Evolutionary conservation across 768 basidiomycete genomes (phyloP).

Genomic region (Rhizopogon salebrosus): DNA sequence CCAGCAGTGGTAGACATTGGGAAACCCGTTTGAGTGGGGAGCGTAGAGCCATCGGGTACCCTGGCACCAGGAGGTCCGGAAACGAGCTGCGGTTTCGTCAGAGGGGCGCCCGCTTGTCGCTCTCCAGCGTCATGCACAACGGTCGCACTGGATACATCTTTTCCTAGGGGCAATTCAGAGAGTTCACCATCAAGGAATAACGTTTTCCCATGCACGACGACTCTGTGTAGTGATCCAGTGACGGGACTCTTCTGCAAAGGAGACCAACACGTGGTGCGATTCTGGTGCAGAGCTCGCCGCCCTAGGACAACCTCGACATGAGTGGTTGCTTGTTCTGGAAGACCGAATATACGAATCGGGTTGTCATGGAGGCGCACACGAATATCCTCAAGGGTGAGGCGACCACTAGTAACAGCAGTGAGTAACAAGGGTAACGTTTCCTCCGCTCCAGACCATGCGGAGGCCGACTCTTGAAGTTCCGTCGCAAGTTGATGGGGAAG

Average conservation of each 20-base stretch:
- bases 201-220: constrained; percentile 86
- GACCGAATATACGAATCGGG: constrained; percentile 84
- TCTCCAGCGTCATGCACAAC: constrained; percentile 38
- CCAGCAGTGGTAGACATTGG: not conserved
- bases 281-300: constrained; percentile 55
- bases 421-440: constrained; percentile 87
- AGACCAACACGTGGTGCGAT: constrained; percentile 65
- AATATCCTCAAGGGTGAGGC: constrained; percentile 79
- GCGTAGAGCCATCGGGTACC: constrained; percentile 15
- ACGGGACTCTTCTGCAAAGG: constrained; percentile 63
- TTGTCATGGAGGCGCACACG: constrained; percentile 84
- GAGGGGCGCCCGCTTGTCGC: constrained; percentile 15
- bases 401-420: constrained; percentile 76
- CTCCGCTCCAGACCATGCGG: constrained; percentile 74
- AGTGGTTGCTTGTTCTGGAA: constrained; percentile 82
- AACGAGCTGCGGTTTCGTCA: constrained; percentile 21
- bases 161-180: constrained; percentile 54
- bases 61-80: constrained; percentile 30
- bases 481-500: constrained; percentile 72
- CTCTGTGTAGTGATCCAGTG: constrained; percentile 80
- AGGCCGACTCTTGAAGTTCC: constrained; percentile 54
- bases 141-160: constrained; percentile 64
- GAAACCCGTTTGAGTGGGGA: constrained; percentile 9
- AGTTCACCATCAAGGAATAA: constrained; percentile 82
- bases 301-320: constrained; percentile 92